Evolutionary conservation across 306 rosid species (phyloP), one percentile per base, ranked within the genome.

Genomic region (Vigna reflexopilosa): DNA sequence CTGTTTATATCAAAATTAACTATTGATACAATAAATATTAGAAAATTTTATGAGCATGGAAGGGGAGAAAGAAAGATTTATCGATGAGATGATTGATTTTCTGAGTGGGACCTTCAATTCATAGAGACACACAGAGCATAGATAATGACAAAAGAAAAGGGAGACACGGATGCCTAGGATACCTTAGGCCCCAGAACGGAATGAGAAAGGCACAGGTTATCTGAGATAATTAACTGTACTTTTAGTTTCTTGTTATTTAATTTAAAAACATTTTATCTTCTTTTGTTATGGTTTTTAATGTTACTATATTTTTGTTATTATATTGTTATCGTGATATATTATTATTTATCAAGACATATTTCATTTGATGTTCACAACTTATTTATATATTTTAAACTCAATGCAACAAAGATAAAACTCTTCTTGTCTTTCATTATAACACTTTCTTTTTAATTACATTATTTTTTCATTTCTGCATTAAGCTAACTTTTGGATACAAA

Each of bases 111-210:
- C 82, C 8, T 57, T 66, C 47, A 45, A n/a, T 36, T 40, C 32
- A 67, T 22, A 71, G 75, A 76, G 61, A 71, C 34, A 50, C 30
- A 70, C 13, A 63, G 75, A 15, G 68, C 45, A 65, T 30, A 32
- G 71, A 15, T 47, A 54, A 34, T 73, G 15, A 50, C 28, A 59
- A 79, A 52, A 61, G 69, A 28, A 70, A 52, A 48, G 57, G 42
- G 55, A 16, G 34, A 76, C 71, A 40, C 55, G 59, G 50, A 68
- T 44, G 72, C 85, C 48, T 86, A 17, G 89, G 87, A 86, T 86
- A 56, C 87, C 83, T 77, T 57, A 14, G 49, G 69, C 9, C 49
- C 78, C 56, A 51, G 12, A 48, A 72, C 44, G 20, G 47, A 45
- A 14, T 17, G 55, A 70, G 72, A 65, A 51, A 70, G 76, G 9